phyloP scores from a whole-genome alignment of 23 red algal species.

The Agarophyton chilense region DNA sequence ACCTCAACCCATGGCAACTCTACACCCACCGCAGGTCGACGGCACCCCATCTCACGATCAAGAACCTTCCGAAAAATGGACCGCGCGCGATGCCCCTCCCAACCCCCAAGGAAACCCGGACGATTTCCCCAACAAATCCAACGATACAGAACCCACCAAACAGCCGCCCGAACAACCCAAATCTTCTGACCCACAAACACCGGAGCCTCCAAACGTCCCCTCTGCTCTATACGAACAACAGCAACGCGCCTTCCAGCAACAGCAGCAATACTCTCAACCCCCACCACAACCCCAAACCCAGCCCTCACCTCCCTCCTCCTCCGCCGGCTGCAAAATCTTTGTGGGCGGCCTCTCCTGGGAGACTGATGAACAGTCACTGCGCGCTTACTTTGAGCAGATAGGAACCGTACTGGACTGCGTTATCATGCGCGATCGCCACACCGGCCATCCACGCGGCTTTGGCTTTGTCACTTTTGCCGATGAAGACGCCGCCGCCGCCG shows the following conservation, averaged over 20 bases:
- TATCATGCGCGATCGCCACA: constrained; percentile 94
- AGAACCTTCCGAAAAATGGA: constrained; percentile 24
- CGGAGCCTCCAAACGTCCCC: background rate
- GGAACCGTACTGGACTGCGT: constrained; percentile 85
- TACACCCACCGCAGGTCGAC: constrained; percentile 33
- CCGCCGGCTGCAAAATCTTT: constrained; percentile 81
- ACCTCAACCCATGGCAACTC: constrained; percentile 18
- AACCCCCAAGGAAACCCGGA: constrained; percentile 16
- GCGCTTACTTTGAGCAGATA: constrained; percentile 91
- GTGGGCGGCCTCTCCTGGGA: constrained; percentile 97
- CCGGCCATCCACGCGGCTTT: constrained; percentile 94
- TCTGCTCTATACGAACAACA: constrained; percentile 47
- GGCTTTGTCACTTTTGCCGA: constrained; percentile 97
- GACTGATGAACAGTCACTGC: constrained; percentile 86
- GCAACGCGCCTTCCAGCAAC: constrained; percentile 21
- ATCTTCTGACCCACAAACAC: constrained; percentile 38
- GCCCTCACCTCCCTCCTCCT: background rate
- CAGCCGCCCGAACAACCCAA: constrained; percentile 30
- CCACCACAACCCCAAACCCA: background rate
- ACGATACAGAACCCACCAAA: constrained; percentile 16
- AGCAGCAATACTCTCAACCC: constrained; percentile 21
- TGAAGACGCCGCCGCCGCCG: constrained; percentile 72
- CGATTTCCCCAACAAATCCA: background rate
- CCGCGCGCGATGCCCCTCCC: background rate
- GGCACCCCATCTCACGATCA: constrained; percentile 12